Evolutionary conservation across 2,329 filamentous ascomycete genomes (phyloP), one percentile per base, ranked within the genome.

Genomic region (Alternaria hordeiaustralica): DNA sequence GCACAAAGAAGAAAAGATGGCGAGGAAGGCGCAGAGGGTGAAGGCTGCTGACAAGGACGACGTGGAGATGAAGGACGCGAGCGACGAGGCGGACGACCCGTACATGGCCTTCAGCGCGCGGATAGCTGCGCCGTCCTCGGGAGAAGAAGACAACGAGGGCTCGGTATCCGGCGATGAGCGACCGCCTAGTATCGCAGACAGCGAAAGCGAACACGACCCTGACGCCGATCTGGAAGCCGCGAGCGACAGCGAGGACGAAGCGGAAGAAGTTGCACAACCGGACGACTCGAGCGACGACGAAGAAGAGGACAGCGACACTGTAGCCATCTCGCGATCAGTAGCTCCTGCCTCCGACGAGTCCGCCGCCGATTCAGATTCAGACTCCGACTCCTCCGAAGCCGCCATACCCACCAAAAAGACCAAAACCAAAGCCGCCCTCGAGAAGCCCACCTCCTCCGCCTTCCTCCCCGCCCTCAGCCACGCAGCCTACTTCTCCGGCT

Each of bases 401-500:
- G 36, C 55, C 2, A 55, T 65, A 46, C 64, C 68, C 8, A 46
- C 59, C 6, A 61, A 66, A 3, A 73, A 73, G 26, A 13, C 65
- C 13, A 78, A 73, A 61, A 20, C 54, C 25, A 70, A 73, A 60
- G n/a, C 41, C 23, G 4, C n/a, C 2, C 12, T 57, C 15, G 60
- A 63, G 2, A 64, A 71, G 63, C 51, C 66, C 30, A 71, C 71
- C 36, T 76, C 78, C 26, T 88, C 91, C 0, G 87, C 87, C 0
- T 93, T 94, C 75, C 82, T 96, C 2, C 92, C 92, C 0, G 89
- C 89, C 1, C 86, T 96, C 15, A 92, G 93, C 58, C 85, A 88
- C 86, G 90, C 89, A 20, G 91, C 91, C 60, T 96, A 95, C 81
- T 87, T 92, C 71, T 93, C 91, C 3, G 92, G 91, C 50, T 92